Evolutionary conservation across 371 early-diverging fungal species (phyloP).

Genomic region (Mucor irregularis): DNA sequence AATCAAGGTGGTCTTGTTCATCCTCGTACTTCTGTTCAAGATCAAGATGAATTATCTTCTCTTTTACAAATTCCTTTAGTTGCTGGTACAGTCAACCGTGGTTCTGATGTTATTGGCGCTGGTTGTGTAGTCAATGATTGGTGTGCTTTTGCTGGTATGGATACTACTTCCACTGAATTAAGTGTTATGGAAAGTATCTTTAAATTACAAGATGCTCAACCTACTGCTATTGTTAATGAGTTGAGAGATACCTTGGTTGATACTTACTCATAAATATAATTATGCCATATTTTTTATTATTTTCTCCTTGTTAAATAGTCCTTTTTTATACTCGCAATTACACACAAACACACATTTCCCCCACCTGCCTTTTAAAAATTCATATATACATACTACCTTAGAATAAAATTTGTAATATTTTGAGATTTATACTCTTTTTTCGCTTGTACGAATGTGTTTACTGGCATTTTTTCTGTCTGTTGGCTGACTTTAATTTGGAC

Average conservation of each 20-base stretch:
- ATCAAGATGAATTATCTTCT: constrained; percentile 98
- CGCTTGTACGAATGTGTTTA: too few relatives aligned
- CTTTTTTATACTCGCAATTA: not conserved
- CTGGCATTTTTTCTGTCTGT: too few relatives aligned
- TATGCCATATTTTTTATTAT: not conserved
- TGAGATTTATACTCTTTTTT: too few relatives aligned
- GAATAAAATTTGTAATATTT: not conserved
- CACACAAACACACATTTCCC: not conserved
- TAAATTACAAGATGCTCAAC: constrained; percentile 91
- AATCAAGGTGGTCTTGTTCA: constrained; percentile 99
- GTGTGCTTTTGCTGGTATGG: constrained; percentile 97
- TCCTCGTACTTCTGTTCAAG: constrained; percentile 95
- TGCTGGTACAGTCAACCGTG: constrained; percentile 99
- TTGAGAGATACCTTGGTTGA: constrained; percentile 95
- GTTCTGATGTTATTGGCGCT: constrained; percentile 97
- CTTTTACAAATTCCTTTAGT: constrained; percentile 98
- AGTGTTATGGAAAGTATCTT: constrained; percentile 99
- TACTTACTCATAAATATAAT: constrained; percentile 68
- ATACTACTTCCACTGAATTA: constrained; percentile 98
- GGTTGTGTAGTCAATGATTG: constrained; percentile 99
- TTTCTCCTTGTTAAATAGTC: not conserved
- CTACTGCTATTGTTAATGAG: constrained; percentile 89
- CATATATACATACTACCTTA: too few relatives aligned
- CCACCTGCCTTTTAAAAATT: not conserved
- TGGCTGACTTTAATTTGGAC: too few relatives aligned